Evolutionary conservation across 75 land plant species (phyloP), one percentile per base, ranked within the genome.

Genomic region (Adiantum capillusveneris): DNA sequence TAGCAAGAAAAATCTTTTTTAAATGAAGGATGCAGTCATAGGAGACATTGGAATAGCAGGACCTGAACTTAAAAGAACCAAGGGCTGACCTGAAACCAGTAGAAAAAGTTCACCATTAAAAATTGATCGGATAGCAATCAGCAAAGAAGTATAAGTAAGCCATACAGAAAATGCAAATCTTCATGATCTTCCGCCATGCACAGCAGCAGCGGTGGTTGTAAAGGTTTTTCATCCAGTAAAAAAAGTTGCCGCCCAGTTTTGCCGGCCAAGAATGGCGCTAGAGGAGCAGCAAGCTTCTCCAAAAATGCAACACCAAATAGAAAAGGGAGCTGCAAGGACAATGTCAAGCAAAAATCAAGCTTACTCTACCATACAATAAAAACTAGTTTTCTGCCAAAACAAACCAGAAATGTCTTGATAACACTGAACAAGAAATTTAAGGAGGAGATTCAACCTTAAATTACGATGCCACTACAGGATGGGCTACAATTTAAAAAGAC

Each of bases 21-120:
- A n/a, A 29, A 30, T 20, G 65, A 66, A 59, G 95, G 90, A 93
- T 93, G 89, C 98, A 84, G 63, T 93, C 98, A 75, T 85, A 85
- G 39, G 81, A 78, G 37, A 85, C 87, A 75, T 93, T 93, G 1
- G 98, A 96, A 76, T 93, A 93, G 1, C 77, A 44, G 53, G 70
- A 70, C 30, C 98, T 83, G 48, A 75, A 74, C 73, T 59, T 84
- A 59, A 93, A 93, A 26, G 81, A 45, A 27, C 74, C 74, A 46
- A 93, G 83, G 24, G 95, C 80, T 62, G 98, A 85, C 75, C 98
- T 93, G 87, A 59, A 72, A 72, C 29, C 59, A 24, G 43, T n/a
- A 18, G 7, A 75, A 46, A 31, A 49, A 1, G n/a, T 11, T 19
- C 43, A 44, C 16, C 9, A 44, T 46, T n/a, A n/a, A n/a, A n/a